A percentile compares a stretch with the other conserved stretches of the same genome.
These are phyloP conservation scores for Shiraia bambusicola DNA, from an alignment of 2,329 filamentous ascomycete species.

Conservation along the genomic window DNA sequence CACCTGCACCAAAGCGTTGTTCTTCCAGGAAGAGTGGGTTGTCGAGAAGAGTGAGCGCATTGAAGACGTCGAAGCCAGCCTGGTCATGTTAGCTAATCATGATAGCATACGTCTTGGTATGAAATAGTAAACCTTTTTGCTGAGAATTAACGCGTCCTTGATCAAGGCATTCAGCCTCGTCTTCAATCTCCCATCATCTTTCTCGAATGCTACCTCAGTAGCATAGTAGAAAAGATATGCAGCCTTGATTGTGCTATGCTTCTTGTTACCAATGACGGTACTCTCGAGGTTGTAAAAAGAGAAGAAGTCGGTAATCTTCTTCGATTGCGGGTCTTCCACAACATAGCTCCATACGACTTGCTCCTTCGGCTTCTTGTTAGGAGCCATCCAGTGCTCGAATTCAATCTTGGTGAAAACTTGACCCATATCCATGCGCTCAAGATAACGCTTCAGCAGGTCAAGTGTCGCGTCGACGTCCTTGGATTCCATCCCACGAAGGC, in stretches of 20 bases:
- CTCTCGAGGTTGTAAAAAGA: conserved; percentile 96
- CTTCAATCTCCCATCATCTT: conserved; percentile 64
- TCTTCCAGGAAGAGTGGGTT: conserved; percentile 91
- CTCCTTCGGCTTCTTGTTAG: conserved; percentile 59
- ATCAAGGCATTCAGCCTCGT: conserved; percentile 77
- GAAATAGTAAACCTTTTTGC: conserved; percentile 64
- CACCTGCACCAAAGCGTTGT: conserved; percentile 91
- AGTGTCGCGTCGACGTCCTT: conserved; percentile 77
- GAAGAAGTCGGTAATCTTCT: conserved; percentile 93
- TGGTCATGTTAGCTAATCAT: conserved; percentile 26
- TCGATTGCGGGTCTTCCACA: conserved; percentile 67
- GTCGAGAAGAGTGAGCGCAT: conserved; percentile 89
- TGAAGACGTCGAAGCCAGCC: conserved; percentile 91
- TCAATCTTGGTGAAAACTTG: conserved; percentile 80
- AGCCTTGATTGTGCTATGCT: conserved; percentile 77
- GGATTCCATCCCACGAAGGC: conserved; percentile 76
- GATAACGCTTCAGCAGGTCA: conserved; percentile 73
- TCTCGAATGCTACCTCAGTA: conserved; percentile 70
- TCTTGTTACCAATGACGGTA: conserved; percentile 79
- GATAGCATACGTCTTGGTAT: not conserved
- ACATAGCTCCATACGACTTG: conserved; percentile 94
- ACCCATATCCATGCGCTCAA: conserved; percentile 77
- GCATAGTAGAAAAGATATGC: conserved; percentile 99
- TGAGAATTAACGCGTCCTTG: conserved; percentile 82
- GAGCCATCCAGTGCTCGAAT: conserved; percentile 82